These are phyloP conservation scores for Camptophora hylomeconis DNA, from an alignment of 2,329 filamentous ascomycete species.

Conservation along the genomic window DNA sequence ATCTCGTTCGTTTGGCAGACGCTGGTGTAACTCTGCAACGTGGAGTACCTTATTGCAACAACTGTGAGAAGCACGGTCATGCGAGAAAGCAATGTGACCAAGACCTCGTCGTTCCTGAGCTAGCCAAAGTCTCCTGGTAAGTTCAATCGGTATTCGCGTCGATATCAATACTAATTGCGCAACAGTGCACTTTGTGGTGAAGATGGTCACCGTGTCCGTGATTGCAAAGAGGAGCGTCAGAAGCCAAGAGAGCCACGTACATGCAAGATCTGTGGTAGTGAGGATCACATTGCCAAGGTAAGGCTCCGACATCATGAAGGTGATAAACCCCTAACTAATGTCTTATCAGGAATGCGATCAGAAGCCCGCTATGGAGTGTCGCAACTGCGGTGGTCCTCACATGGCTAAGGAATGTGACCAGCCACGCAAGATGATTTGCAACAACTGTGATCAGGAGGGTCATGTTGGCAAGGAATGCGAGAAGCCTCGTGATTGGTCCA, in stretches of 20 bases:
- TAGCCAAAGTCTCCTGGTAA: constrained; percentile 35
- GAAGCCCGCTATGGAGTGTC: constrained; percentile 34
- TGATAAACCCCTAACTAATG: background rate
- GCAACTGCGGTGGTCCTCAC: constrained; percentile 38
- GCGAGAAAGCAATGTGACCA: constrained; percentile 32
- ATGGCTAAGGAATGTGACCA: constrained; percentile 33
- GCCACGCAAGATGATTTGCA: constrained; percentile 24
- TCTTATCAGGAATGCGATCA: too few species aligned
- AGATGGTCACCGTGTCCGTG: constrained; percentile 35
- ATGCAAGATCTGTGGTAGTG: constrained; percentile 15
- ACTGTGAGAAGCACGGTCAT: constrained; percentile 38
- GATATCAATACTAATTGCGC: too few species aligned
- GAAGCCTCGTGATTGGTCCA: constrained; percentile 9
- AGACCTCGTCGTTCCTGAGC: constrained; percentile 28
- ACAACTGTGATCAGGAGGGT: constrained; percentile 26
- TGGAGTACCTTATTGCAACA: constrained; percentile 36
- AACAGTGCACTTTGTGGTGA: constrained; percentile 34
- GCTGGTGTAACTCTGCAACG: constrained; percentile 39
- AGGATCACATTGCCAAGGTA: constrained; percentile 16
- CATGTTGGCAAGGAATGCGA: constrained; percentile 7
- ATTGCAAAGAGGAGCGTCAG: constrained; percentile 27
- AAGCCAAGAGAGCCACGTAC: constrained; percentile 9
- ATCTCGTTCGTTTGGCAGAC: constrained; percentile 37
- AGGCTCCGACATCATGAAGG: too few species aligned
- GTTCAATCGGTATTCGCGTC: too few species aligned